A percentile compares a stretch with the other conserved stretches of the same genome.
These are phyloP conservation scores for Apophysomyces variabilis DNA, from an alignment of 371 early-diverging fungal species.

Conservation along the genomic window DNA sequence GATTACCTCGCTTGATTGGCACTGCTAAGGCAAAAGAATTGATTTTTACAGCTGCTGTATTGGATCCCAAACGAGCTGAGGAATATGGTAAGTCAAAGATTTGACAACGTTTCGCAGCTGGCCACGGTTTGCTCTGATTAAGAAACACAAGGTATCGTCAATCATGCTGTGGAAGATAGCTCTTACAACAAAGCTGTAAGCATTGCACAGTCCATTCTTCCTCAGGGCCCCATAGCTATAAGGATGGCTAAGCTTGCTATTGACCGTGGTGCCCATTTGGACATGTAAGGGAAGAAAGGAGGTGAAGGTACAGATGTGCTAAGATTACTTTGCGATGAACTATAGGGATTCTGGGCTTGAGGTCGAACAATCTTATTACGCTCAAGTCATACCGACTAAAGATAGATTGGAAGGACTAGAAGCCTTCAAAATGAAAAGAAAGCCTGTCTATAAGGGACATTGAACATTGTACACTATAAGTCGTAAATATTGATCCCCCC, in stretches of 20 bases:
- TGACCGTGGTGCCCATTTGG: slow-evolving; percentile 80
- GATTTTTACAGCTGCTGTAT: slow-evolving; percentile 81
- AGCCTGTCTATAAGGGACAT: slow-evolving; percentile 85
- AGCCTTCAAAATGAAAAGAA: slow-evolving; percentile 83
- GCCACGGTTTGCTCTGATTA: not conserved
- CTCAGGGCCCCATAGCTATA: slow-evolving; percentile 89
- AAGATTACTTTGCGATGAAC: not conserved
- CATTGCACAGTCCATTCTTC: slow-evolving; percentile 82
- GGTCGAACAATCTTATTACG: slow-evolving; percentile 95
- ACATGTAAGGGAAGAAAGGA: slow-evolving; percentile 64
- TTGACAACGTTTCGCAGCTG: not conserved
- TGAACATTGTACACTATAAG: slow-evolving; percentile 37
- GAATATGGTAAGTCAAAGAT: slow-evolving; percentile 53
- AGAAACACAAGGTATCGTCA: slow-evolving; percentile 71
- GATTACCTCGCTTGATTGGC: slow-evolving; percentile 89
- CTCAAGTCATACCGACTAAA: slow-evolving; percentile 91
- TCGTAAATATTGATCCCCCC: no score
- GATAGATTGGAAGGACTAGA: slow-evolving; percentile 90
- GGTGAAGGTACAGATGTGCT: not conserved
- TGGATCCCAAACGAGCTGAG: slow-evolving; percentile 70
- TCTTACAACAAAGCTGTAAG: slow-evolving; percentile 78
- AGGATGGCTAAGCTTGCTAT: slow-evolving; percentile 90
- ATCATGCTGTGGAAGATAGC: slow-evolving; percentile 71
- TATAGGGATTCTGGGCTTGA: slow-evolving; percentile 83
- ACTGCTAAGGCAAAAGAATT: slow-evolving; percentile 90